A percentile compares a stretch with the other conserved stretches of the same genome.
phyloP scores from a whole-genome alignment of 2,329 filamentous ascomycete genomes.

The Claviceps digitariae region DNA sequence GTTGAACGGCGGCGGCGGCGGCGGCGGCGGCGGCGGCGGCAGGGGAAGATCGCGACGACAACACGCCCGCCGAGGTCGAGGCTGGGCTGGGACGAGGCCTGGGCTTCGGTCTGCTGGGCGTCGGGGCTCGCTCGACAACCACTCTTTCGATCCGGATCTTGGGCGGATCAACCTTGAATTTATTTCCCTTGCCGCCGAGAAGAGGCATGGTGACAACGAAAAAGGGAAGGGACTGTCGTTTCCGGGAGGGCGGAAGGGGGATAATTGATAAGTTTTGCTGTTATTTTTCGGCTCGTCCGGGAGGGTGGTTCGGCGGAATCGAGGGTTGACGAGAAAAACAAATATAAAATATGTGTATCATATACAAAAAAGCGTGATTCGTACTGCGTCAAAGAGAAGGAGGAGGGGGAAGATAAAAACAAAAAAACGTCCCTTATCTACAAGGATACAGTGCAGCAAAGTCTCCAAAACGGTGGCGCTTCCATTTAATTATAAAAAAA shows the following conservation, averaged over 20 bases:
- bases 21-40: conserved; percentile 7
- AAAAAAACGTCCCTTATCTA: neutral
- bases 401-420: neutral
- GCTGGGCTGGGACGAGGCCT: conserved; percentile 16
- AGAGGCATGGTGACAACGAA: conserved; percentile 20
- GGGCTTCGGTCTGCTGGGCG: conserved; percentile 24
- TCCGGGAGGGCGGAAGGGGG: neutral
- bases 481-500: neutral
- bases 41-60: conserved; percentile 20
- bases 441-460: no score
- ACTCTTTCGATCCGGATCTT: conserved; percentile 40
- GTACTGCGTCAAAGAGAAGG: neutral
- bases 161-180: conserved; percentile 37
- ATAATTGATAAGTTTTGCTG: neutral
- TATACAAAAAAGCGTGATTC: no score
- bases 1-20: no score
- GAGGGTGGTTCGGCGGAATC: neutral
- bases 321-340: neutral
- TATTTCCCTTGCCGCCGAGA: conserved; percentile 29
- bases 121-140: conserved; percentile 25
- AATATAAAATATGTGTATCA: no score
- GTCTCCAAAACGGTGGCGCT: no score
- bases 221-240: neutral
- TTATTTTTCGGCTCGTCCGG: neutral
- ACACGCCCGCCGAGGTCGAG: conserved; percentile 5